These are phyloP conservation scores for Sordariomycetes sp. DNA, from an alignment of 2,329 filamentous ascomycete species.

Conservation along the genomic window DNA sequence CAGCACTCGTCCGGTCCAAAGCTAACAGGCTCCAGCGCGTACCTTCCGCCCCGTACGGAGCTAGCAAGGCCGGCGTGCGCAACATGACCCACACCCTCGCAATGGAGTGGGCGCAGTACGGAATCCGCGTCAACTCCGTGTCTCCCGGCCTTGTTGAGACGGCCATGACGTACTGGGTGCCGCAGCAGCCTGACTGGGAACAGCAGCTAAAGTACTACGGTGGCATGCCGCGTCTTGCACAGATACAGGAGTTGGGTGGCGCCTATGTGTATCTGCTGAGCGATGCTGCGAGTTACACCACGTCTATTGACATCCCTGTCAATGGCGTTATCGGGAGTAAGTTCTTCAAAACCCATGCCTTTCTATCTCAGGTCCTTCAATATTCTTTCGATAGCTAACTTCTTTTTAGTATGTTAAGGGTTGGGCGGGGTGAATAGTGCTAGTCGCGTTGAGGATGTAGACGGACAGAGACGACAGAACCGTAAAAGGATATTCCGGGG, in stretches of 20 bases:
- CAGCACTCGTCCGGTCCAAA: neutral
- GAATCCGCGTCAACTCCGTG: constrained; percentile 30
- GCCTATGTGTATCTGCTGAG: constrained; percentile 43
- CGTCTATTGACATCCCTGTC: constrained; percentile 33
- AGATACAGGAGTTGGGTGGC: constrained; percentile 38
- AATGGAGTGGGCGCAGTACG: constrained; percentile 33
- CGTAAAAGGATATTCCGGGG: too few species aligned
- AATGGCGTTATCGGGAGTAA: too few species aligned
- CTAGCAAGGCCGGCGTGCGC: constrained; percentile 26
- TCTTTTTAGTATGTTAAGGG: too few species aligned
- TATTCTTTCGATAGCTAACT: too few species aligned
- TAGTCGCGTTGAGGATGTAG: too few species aligned
- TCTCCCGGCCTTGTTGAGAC: constrained; percentile 29
- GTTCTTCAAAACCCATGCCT: too few species aligned
- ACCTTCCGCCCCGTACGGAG: constrained; percentile 33
- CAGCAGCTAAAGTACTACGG: constrained; percentile 44
- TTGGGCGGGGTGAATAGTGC: too few species aligned
- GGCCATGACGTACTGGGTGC: constrained; percentile 35
- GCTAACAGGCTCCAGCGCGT: constrained; percentile 11
- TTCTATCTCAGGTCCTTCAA: too few species aligned
- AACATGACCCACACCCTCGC: constrained; percentile 25
- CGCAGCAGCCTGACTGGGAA: constrained; percentile 39
- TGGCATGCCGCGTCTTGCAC: constrained; percentile 38
- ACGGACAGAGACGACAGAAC: too few species aligned
- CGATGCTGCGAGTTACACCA: constrained; percentile 36